Base-by-base conservation (phyloP, 768 basidiomycete genomes). In the Russula lepida region DNA sequence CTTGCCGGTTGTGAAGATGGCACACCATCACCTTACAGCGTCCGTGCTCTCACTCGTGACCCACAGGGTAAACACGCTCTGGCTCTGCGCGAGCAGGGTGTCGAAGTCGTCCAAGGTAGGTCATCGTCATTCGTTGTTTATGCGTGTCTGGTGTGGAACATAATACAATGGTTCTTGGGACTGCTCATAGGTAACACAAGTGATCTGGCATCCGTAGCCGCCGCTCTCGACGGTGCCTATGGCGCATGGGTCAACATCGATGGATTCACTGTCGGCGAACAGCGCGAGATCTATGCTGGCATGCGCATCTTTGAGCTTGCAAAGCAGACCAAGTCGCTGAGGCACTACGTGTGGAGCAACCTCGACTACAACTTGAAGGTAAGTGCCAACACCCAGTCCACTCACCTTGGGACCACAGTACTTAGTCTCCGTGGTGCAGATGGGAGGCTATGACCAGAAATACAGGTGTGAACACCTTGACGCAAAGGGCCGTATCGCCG, bases 281-380 rank as follows among this genome's bases (percentile, higher is more conserved):
- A 75, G 60, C 70, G 70, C 51, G 76, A 77, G 65, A 72, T 75
- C 2, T 69, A 76, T 69, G 60, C 69, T n/a, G 76, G 75, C 0
- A 71, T 78, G 48, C 71, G 74, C 54, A 74, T 78, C 9, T 78
- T 75, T 56, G 76, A 78, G 56, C 67, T 68, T 12, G 74, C 76
- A 3, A 71, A 75, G 53, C 70, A 71, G 32, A 70, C 66, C 5
- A 65, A 66, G 21, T 66, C 62, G 17, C 17, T 74, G 58, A 67
- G 72, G 27, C 77, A 78, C 60, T 74, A 74, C 46, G 67, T 78
- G 27, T 78, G 71, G 71, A 75, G 75, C 61, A 74, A 70, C 61
- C 66, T 78, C 9, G 73, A 75, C 54, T 77, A 77, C 59, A 67
- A 65, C 13, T 66, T 69, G 65, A 76, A 76, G 71, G 75, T 76